Percentiles rank a stretch among this genome's conserved stretches.
Conservation (phyloP, 2,329 filamentous ascomycete genomes). For the Penicillium sp. region DNA sequence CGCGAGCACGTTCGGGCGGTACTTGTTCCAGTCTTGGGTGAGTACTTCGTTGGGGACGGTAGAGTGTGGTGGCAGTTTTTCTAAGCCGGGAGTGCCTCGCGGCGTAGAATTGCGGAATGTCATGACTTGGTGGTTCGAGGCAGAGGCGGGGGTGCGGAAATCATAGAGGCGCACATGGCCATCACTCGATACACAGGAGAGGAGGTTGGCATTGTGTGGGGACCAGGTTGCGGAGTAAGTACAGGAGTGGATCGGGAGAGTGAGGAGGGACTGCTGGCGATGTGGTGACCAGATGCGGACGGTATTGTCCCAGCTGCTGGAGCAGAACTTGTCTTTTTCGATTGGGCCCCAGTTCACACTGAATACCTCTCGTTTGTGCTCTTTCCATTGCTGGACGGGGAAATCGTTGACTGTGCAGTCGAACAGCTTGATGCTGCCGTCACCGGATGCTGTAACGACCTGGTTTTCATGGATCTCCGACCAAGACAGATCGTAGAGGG, state of each 20-base stretch:
- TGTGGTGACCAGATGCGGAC: constrained; percentile 94
- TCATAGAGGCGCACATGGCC: constrained; percentile 89
- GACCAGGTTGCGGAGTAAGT: constrained; percentile 93
- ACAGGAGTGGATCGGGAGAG: constrained; percentile 87
- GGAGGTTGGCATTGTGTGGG: constrained; percentile 79
- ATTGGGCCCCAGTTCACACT: constrained; percentile 90
- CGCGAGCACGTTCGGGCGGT: constrained; percentile 79
- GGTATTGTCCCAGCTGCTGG: constrained; percentile 93
- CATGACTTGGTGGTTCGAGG: constrained; percentile 82
- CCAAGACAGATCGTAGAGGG: constrained; percentile 92
- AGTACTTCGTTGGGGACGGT: constrained; percentile 75
- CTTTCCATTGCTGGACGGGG: constrained; percentile 87
- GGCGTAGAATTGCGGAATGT: constrained; percentile 67
- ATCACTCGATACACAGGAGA: constrained; percentile 87
- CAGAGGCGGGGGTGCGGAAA: constrained; percentile 79
- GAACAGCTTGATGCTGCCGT: constrained; percentile 93
- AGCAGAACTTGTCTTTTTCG: constrained; percentile 86
- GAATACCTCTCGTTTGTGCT: constrained; percentile 92
- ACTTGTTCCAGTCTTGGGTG: constrained; percentile 99
- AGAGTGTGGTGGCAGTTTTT: constrained; percentile 37
- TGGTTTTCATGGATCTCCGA: constrained; percentile 97
- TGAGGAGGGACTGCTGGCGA: constrained; percentile 71
- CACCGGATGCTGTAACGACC: constrained; percentile 82
- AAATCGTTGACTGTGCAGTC: constrained; percentile 80
- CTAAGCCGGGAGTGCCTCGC: constrained; percentile 37